Evolutionary conservation across 768 basidiomycete species (phyloP), one percentile per base, ranked within the genome.

Genomic region (Lactarius hatsudake): DNA sequence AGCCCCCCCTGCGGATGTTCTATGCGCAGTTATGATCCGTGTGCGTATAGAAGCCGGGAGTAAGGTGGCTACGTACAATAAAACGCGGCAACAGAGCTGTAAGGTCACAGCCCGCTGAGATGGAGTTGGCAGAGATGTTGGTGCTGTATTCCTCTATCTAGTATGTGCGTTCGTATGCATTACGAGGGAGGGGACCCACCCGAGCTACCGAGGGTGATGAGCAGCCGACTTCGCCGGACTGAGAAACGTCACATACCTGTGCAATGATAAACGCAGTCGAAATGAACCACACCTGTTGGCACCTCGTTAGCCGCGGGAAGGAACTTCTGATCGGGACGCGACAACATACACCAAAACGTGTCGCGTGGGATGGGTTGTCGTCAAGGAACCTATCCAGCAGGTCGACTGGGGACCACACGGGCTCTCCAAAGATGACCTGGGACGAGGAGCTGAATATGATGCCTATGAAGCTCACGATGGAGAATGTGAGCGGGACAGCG

Each of bases 1-100:
- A 95, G 18, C 92, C 91, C 34, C 93, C 92, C 23, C 92, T 84
- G 26, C 92, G 86, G 74, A 94, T 93, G 73, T 90, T 93, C 86
- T 89, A 65, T 28, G 12, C 32, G 36, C 54, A 32, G 61, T 55
- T 62, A 26, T 42, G 53, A 53, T 51, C 54, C 54, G 51, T 48
- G 45, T 48, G n/a, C 3, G 40, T n/a, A 45, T 6, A 45, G 43
- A 45, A 18, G 34, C 51, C 32, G 42, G 42, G 34, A 26, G 23
- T 57, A 18, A 59, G 12, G 28, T 48, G n/a, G 38, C 60, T 28
- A 78, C 83, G 36, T 70, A 87, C 86, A 72, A 94, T 85, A 77
- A 86, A 93, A 58, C 87, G 87, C 63, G 93, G 92, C 71, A 86
- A 80, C 36, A 93, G 81, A 3, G 91, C 86, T 1, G 91, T 93